Conservation (phyloP, 306 rosid species). For the Vicia sativa region DNA sequence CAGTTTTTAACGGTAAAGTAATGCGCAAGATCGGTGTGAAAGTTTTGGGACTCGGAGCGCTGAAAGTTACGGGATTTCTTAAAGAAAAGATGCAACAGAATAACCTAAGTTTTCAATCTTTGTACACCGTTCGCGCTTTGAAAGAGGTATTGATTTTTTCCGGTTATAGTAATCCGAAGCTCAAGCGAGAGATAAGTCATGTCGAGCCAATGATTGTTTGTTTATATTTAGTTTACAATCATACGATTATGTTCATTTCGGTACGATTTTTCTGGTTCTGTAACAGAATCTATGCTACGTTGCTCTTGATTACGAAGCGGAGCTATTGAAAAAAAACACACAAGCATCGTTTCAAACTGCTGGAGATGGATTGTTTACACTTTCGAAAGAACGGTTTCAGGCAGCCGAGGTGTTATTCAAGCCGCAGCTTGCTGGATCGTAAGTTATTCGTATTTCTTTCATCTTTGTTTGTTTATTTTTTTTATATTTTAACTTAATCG, state of each 20-base stretch:
- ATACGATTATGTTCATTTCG: not conserved
- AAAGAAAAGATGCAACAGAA: slow-evolving; percentile 80
- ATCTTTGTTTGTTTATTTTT: slow-evolving; percentile 11
- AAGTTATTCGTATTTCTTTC: slow-evolving; percentile 37
- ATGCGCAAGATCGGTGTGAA: slow-evolving; percentile 92
- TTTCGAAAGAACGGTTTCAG: slow-evolving; percentile 89
- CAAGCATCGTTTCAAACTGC: slow-evolving; percentile 63
- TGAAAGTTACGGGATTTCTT: slow-evolving; percentile 82
- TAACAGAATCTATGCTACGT: slow-evolving; percentile 82
- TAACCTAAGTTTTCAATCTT: slow-evolving; percentile 67
- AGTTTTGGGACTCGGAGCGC: slow-evolving; percentile 87
- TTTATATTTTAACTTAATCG: slow-evolving; percentile 16
- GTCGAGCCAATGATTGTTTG: no score
- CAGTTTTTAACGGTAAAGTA: slow-evolving; percentile 84
- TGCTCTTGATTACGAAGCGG: slow-evolving; percentile 88
- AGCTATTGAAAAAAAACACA: slow-evolving; percentile 60
- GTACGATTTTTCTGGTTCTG: not conserved
- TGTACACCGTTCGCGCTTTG: slow-evolving; percentile 81
- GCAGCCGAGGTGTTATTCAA: slow-evolving; percentile 84
- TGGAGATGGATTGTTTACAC: slow-evolving; percentile 78
- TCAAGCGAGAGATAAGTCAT: no score
- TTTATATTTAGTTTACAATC: no score
- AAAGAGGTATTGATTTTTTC: slow-evolving; percentile 68
- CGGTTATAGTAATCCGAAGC: no score
- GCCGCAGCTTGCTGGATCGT: slow-evolving; percentile 87